These are phyloP conservation scores for Rhododendron griersonianum DNA, from an alignment of 148 eudicot genomes.

Conservation along the genomic window DNA sequence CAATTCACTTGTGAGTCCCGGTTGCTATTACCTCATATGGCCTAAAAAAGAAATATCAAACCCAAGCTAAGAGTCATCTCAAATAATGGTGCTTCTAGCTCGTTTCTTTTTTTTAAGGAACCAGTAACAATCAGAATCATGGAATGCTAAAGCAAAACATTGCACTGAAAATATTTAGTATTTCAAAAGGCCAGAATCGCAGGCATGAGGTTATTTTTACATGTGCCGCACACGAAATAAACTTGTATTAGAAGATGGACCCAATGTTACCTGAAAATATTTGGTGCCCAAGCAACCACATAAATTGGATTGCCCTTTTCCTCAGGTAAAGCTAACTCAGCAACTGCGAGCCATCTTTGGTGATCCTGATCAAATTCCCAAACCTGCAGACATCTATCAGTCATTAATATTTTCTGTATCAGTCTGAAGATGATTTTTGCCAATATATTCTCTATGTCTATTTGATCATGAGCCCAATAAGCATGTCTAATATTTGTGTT, in stretches of 20 bases:
- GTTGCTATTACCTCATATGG: constrained; percentile 80
- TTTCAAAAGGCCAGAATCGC: background rate
- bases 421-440: too few species aligned
- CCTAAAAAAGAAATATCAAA: background rate
- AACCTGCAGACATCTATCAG: constrained; percentile 32
- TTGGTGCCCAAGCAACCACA: constrained; percentile 62
- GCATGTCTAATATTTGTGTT: too few species aligned
- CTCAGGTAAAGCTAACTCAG: too few species aligned
- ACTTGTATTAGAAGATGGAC: background rate
- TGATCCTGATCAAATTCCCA: too few species aligned
- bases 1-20: constrained; percentile 68
- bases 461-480: too few species aligned
- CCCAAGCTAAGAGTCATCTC: constrained; percentile 15
- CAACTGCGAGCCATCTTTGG: too few species aligned
- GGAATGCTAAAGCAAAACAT: background rate
- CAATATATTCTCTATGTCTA: too few species aligned
- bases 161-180: background rate
- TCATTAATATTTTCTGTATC: constrained; percentile 4
- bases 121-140: background rate
- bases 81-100: background rate
- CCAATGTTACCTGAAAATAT: constrained; percentile 66
- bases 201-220: background rate
- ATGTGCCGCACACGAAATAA: background rate
- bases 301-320: constrained; percentile 60
- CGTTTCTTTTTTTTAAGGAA: too few species aligned